Evolutionary conservation across 2,329 filamentous ascomycete species (phyloP), one percentile per base, ranked within the genome.

Genomic region (Epichloe amarillans): DNA sequence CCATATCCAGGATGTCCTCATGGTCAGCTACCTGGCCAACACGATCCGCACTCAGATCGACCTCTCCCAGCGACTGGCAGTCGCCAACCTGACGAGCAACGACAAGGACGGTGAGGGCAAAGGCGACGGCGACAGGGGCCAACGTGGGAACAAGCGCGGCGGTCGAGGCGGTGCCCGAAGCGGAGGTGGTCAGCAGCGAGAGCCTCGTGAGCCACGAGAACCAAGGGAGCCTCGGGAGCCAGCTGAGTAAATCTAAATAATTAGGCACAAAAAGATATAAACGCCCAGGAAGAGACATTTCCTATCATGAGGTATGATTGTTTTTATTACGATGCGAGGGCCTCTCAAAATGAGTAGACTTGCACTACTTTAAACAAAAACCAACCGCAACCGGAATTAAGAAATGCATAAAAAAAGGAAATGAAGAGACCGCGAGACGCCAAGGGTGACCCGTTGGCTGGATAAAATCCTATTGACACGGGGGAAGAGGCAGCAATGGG

Each of bases 1-100:
- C 76, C 93, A 98, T 74, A 89, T 98, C 70, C 93, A 98, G 75
- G 93, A 98, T 69, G 90, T 98, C 54, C 83, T 98, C 58, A 90
- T 97, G 69, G 90, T 98, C 62, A 95, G 89, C 59, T 98, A 98
- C 75, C 80, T 98, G 57, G 89, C 93, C 68, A 98, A 97, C 78
- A 96, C 89, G 58, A 95, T 97, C 72, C 88, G 91, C 69, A 97
- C 91, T 60, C 93, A 98, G 75, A 96, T 98, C 74, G 93, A 97
- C 65, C 82, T 98, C 53, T 95, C 90, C 57, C 95, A 97, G 78
- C 82, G 91, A 57, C 76, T 98, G 64, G 91, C 91, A 50, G 93
- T 83, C n/a, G 82, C 85, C 56, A 77, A 79, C 61, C 74, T 90
- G 38, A 67, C 70, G 43, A 68, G 61, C 55, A 66, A 63, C 56